These are phyloP conservation scores for Serendipita indica DNA, from an alignment of 768 basidiomycete genomes.

Conservation along the genomic window DNA sequence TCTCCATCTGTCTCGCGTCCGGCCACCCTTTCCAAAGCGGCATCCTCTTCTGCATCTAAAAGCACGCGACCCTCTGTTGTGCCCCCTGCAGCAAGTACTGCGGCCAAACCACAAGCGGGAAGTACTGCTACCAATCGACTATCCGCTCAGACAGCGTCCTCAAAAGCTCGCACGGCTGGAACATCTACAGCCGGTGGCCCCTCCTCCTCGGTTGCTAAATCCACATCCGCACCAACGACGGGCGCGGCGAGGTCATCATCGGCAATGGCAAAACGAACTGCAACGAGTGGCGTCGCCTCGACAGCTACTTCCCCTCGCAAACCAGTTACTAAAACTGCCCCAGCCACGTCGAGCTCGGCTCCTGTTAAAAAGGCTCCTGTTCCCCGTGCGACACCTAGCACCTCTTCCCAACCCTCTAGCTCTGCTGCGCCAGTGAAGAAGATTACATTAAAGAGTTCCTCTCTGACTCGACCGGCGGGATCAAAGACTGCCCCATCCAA, in stretches of 20 bases:
- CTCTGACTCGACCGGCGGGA: not conserved
- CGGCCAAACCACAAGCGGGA: not conserved
- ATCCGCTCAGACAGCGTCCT: not conserved
- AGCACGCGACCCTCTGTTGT: not conserved
- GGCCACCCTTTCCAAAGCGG: not conserved
- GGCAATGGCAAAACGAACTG: not conserved
- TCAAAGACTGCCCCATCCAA: not conserved
- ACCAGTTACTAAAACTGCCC: not conserved
- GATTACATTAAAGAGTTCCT: no score
- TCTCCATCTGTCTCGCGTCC: not conserved
- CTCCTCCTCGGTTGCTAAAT: not conserved
- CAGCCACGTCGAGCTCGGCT: not conserved
- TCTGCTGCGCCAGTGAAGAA: conserved; percentile 5
- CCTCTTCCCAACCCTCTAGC: conserved; percentile 7
- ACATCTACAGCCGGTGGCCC: not conserved
- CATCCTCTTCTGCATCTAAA: not conserved
- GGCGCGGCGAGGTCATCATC: not conserved
- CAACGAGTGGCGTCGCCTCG: not conserved
- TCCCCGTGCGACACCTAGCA: not conserved
- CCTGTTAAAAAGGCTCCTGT: not conserved
- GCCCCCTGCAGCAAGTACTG: not conserved
- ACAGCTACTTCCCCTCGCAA: conserved; percentile 5
- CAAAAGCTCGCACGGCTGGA: not conserved
- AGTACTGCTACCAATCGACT: not conserved
- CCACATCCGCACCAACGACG: not conserved